Conservation (phyloP, 1,139 yeast species). For the Suhomyces kunorum region DNA sequence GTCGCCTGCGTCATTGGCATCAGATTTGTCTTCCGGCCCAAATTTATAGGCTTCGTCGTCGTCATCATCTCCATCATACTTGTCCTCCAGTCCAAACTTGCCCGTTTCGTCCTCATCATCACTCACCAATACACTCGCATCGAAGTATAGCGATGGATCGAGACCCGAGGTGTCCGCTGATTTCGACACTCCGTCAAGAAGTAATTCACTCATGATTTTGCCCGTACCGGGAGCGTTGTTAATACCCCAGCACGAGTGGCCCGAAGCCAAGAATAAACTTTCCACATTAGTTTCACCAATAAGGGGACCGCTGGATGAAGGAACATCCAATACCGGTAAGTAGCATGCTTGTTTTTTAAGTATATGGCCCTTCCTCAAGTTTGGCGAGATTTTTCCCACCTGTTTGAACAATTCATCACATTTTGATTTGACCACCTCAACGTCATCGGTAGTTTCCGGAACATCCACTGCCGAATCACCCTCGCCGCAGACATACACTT, state of each 20-base stretch:
- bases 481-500: constrained; percentile 96
- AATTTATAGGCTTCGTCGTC: no score
- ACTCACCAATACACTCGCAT: constrained; percentile 55
- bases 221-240: constrained; percentile 98
- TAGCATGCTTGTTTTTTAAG: constrained; percentile 92
- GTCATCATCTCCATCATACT: constrained; percentile 13
- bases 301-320: constrained; percentile 89
- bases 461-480: constrained; percentile 88
- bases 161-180: constrained; percentile 80
- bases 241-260: constrained; percentile 98
- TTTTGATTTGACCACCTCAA: constrained; percentile 80
- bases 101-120: constrained; percentile 38
- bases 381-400: constrained; percentile 76
- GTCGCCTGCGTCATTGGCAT: no score
- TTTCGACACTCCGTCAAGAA: constrained; percentile 79
- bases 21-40: no score
- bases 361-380: constrained; percentile 72
- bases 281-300: constrained; percentile 90
- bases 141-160: constrained; percentile 85
- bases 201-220: constrained; percentile 80
- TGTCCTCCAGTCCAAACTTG: constrained; percentile 8
- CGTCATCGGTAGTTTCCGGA: constrained; percentile 94
- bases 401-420: constrained; percentile 85
- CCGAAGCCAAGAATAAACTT: constrained; percentile 78
- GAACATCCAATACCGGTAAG: constrained; percentile 89